Evolutionary conservation across 768 basidiomycete species (phyloP).

Genomic region (Clitopilus hobsonii): DNA sequence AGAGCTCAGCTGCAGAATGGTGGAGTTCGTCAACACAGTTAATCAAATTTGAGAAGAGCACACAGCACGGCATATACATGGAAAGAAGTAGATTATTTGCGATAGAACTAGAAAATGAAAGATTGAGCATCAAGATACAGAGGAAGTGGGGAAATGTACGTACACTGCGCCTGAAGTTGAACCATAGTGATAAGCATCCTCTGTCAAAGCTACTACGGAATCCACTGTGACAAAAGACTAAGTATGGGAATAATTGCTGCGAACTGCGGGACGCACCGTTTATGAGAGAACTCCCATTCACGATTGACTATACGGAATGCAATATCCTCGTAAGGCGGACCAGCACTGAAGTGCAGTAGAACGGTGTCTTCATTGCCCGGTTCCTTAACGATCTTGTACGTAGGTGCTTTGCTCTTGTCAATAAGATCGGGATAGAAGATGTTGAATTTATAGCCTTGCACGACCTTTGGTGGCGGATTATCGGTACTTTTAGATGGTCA

Average conservation of each 20-base stretch:
- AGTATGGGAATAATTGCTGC: slow-evolving; percentile 1
- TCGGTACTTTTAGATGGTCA: slow-evolving; percentile 62
- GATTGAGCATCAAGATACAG: slow-evolving; percentile 9
- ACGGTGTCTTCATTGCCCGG: slow-evolving; percentile 95
- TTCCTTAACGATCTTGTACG: slow-evolving; percentile 93
- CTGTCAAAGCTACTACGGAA: slow-evolving; percentile 97
- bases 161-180: slow-evolving; percentile 93
- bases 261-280: slow-evolving; percentile 54
- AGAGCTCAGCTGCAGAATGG: too few relatives aligned
- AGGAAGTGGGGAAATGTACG: slow-evolving; percentile 24
- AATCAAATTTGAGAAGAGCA: background rate
- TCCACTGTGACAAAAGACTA: slow-evolving; percentile 47
- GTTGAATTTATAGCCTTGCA: slow-evolving; percentile 97
- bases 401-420: slow-evolving; percentile 95
- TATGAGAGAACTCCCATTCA: slow-evolving; percentile 98
- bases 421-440: slow-evolving; percentile 99
- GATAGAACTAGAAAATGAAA: slow-evolving; percentile 57
- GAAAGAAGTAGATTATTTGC: slow-evolving; percentile 45
- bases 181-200: slow-evolving; percentile 93
- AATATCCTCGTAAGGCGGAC: slow-evolving; percentile 98
- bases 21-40: background rate
- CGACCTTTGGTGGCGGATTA: slow-evolving; percentile 98
- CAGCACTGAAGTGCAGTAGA: slow-evolving; percentile 89
- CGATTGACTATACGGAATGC: slow-evolving; percentile 97
- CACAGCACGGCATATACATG: background rate